Evolutionary conservation across 148 eudicot genomes (phyloP).

Genomic region (Linanthus parryae): DNA sequence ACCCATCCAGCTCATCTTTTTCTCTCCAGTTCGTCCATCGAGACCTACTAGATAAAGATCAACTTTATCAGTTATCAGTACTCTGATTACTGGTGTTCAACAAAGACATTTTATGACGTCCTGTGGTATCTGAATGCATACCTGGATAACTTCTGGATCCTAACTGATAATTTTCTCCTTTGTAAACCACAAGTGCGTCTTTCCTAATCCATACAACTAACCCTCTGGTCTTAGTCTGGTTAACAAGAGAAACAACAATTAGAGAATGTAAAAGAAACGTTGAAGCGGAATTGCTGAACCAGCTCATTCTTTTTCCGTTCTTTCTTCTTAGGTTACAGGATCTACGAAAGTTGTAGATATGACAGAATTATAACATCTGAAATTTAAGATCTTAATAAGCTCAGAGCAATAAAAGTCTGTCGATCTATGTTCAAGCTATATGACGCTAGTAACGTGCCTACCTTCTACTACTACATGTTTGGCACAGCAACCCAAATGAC

Average conservation of each 20-base stretch:
- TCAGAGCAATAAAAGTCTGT: no score
- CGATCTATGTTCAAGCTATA: no score
- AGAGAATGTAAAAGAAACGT: constrained; percentile 8
- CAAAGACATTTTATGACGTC: constrained; percentile 13
- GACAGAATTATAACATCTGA: no score
- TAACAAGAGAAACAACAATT: constrained; percentile 4
- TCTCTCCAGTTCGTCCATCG: constrained; percentile 8
- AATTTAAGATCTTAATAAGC: no score
- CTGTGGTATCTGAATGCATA: constrained; percentile 2
- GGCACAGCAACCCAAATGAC: no score
- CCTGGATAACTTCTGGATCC: constrained; percentile 12
- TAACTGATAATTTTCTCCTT: constrained; percentile 52
- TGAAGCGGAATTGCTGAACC: background rate
- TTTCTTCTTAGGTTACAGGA: no score
- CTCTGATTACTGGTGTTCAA: constrained; percentile 11
- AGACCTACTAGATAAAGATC: constrained; percentile 3
- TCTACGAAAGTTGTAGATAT: no score
- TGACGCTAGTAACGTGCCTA: no score
- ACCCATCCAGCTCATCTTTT: constrained; percentile 12
- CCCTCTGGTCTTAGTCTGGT: constrained; percentile 88
- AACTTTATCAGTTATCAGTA: background rate
- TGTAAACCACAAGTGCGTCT: constrained; percentile 74
- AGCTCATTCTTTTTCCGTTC: constrained; percentile 2
- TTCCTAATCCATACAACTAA: constrained; percentile 84
- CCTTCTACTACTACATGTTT: no score